Base-by-base conservation (phyloP, 495 filamentous ascomycete species). In the Hypoxylon fuscum region DNA sequence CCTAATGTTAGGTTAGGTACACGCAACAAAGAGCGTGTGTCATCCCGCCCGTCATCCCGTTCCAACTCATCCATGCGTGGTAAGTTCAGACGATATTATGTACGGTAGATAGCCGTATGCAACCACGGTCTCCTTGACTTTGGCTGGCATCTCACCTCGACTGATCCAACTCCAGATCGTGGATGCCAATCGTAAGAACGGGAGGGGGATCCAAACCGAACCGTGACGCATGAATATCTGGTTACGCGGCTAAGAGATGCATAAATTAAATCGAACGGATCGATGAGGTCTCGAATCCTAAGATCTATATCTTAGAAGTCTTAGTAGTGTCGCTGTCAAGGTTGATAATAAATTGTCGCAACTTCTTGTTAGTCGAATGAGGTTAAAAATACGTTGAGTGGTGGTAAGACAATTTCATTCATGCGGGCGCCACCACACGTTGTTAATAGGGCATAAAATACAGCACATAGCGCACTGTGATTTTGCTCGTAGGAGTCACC, bases 121-220 rank as follows among this genome's bases (percentile, higher is more conserved):
- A 52, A 60, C 63, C 63, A 61, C 12, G 55, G 15, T 55, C 46
- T 46, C 52, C 34, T 44, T 32, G 46, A 66, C 20, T 61, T 61
- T 61, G 63, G 63, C 57, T 66, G 21, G 12, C 56, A 49, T 66
- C 57, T 66, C 25, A 49, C 56, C 41, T 60, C 47, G 32, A 56
- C 34, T 37, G 32, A 31, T 14, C 52, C 41, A 44, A 61, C 63
- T 57, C 52, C 63, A 61, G 63, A 66, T 66, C 63, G 63, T 29
- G 40, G 51, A 23, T 52, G 42, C 42, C 41, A 57, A 57, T 61
- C 46, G 61, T 11, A 40, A 59, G 47, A 61, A 47, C 52, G 63
- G 46, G 41, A 17, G 20, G 34, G 34, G 52, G 63, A 66, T 66
- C 57, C 57, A 8, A 56, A 54, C 56, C 57, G 63, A 66, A 61